Conservation (phyloP, 495 filamentous ascomycete species). For the Cercophora newfieldiana region DNA sequence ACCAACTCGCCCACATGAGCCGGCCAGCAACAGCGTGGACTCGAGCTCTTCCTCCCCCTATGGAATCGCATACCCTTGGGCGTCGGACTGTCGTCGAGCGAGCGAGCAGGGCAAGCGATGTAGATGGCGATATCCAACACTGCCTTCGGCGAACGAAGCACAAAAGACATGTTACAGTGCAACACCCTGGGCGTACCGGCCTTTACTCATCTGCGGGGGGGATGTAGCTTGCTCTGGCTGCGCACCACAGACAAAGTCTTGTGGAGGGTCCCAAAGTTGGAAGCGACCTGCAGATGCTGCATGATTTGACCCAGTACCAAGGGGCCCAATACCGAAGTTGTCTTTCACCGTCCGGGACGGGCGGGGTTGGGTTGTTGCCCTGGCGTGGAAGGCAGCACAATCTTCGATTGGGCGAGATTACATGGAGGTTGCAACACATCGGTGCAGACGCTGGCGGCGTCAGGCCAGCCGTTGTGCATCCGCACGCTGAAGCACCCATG, state of each 20-base stretch:
- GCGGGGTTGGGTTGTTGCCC: constrained; percentile 12
- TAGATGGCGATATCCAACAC: neutral
- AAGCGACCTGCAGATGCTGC: constrained; percentile 28
- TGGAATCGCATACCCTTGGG: neutral
- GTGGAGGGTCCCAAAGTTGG: constrained; percentile 10
- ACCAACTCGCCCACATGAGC: neutral
- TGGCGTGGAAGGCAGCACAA: constrained; percentile 3
- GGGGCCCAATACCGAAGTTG: constrained; percentile 21
- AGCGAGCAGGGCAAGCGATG: neutral
- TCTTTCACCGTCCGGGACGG: constrained; percentile 5
- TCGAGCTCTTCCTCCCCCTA: neutral
- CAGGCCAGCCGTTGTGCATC: neutral
- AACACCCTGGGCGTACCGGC: neutral
- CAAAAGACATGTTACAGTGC: neutral
- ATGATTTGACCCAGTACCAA: constrained; percentile 24
- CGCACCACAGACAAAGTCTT: constrained; percentile 7
- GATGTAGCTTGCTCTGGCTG: neutral
- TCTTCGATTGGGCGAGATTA: constrained; percentile 9
- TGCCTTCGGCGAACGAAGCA: neutral
- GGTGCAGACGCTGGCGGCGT: neutral
- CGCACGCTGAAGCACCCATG: neutral
- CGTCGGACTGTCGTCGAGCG: neutral
- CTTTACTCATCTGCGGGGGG: neutral
- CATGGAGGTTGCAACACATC: neutral
- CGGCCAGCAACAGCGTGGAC: neutral